Conservation (phyloP, 768 basidiomycete species). For the Dendrothele bispora region DNA sequence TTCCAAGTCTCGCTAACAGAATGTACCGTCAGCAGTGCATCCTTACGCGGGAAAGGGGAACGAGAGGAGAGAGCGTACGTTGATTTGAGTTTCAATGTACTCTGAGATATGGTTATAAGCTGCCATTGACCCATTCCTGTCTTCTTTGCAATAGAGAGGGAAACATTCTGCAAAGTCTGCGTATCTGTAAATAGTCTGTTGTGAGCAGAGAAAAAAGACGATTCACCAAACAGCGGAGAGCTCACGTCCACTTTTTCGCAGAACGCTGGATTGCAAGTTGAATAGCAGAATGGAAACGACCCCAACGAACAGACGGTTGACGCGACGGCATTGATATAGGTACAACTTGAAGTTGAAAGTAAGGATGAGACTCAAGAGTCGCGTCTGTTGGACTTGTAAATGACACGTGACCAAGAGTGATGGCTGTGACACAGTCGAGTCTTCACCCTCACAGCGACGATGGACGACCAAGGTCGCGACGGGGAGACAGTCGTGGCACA, state of each 20-base stretch:
- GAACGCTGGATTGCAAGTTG: conserved; percentile 56
- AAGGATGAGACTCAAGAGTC: not conserved
- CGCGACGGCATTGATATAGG: conserved; percentile 3
- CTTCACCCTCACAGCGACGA: conserved; percentile 3
- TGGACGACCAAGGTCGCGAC: conserved; percentile 30
- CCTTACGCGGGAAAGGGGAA: conserved; percentile 1
- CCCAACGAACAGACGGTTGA: conserved; percentile 44
- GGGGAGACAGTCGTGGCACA: conserved; percentile 38
- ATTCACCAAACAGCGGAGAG: too few species aligned
- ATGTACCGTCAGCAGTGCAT: not conserved
- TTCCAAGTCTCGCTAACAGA: conserved; percentile 59
- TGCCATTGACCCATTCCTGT: conserved; percentile 58
- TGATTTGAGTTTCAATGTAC: conserved; percentile 68
- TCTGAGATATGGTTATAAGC: conserved; percentile 67
- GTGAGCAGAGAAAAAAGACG: not conserved
- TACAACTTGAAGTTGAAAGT: not conserved
- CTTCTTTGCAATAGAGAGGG: conserved; percentile 63
- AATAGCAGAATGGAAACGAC: conserved; percentile 54
- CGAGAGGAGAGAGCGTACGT: conserved; percentile 29
- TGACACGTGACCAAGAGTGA: too few species aligned
- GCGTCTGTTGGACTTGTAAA: too few species aligned
- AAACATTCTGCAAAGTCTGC: conserved; percentile 68
- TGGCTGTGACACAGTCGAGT: not conserved
- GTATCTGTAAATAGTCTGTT: conserved; percentile 33
- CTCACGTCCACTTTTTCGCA: conserved; percentile 61